Conservation (phyloP, 371 early-diverging fungal genomes). For the Syncephalastrum monosporum region DNA sequence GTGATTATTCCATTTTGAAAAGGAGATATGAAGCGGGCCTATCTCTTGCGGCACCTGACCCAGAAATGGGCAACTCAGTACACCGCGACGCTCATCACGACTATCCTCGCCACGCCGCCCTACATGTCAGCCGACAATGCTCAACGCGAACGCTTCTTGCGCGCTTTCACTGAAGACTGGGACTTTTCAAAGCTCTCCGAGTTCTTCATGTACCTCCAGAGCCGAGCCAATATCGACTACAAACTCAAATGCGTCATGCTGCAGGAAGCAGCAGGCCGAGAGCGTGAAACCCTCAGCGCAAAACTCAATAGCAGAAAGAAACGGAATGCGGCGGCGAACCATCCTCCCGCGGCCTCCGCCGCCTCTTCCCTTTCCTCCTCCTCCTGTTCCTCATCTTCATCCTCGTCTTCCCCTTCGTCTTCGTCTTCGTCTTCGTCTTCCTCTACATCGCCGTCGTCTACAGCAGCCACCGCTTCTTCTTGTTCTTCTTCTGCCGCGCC, state of each 20-base stretch:
- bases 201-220: constrained; percentile 72
- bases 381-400: no score
- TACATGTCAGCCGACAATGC: constrained; percentile 26
- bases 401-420: no score
- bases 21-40: constrained; percentile 56
- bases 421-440: no score
- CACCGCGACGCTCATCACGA: constrained; percentile 49
- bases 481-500: no score
- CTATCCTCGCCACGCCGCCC: constrained; percentile 40
- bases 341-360: no score
- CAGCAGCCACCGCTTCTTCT: no score
- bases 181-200: constrained; percentile 77
- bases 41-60: constrained; percentile 54
- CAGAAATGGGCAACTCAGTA: constrained; percentile 63
- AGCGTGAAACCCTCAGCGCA: constrained; percentile 41
- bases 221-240: constrained; percentile 67
- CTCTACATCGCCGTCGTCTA: no score
- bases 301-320: constrained; percentile 33
- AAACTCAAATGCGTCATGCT: constrained; percentile 73
- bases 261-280: constrained; percentile 64
- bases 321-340: not conserved
- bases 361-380: no score
- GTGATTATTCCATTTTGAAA: not conserved
- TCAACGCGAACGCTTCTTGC: constrained; percentile 63
- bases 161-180: constrained; percentile 71